These are phyloP conservation scores for Fraxinus excelsior DNA, from an alignment of 257 asterid species.

Conservation along the genomic window DNA sequence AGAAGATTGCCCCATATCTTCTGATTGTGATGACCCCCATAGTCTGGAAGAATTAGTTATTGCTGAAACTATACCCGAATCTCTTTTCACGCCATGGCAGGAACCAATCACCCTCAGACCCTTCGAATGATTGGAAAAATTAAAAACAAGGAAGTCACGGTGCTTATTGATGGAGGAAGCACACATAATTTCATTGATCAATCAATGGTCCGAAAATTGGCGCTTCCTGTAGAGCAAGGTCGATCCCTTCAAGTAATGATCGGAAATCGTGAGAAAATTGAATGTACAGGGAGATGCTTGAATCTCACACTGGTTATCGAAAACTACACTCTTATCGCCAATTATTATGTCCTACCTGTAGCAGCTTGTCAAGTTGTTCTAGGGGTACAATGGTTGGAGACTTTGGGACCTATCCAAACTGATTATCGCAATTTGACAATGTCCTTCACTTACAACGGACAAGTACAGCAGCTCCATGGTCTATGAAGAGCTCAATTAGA, in stretches of 20 bases:
- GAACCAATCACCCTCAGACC: background rate
- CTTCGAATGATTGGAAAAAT: background rate
- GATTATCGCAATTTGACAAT: background rate
- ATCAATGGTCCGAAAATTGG: too few species aligned
- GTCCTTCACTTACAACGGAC: background rate
- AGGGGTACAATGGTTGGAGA: background rate
- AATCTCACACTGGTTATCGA: background rate
- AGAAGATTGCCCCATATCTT: too few species aligned
- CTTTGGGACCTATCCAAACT: background rate
- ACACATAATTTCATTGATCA: background rate
- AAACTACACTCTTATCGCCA: background rate
- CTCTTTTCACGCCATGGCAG: background rate
- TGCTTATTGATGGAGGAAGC: background rate
- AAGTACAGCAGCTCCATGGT: too few species aligned
- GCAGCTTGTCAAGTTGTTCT: conserved; percentile 7
- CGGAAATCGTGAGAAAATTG: too few species aligned
- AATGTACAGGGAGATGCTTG: too few species aligned
- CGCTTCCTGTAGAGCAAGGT: too few species aligned
- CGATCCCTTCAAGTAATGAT: too few species aligned
- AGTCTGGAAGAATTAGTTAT: too few species aligned
- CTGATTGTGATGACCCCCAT: too few species aligned
- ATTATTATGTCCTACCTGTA: background rate
- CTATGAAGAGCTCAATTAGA: too few species aligned
- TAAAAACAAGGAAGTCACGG: background rate
- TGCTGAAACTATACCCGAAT: background rate